phyloP scores from a whole-genome alignment of 2,329 filamentous ascomycete species.

The Scedosporium dehoogii region DNA sequence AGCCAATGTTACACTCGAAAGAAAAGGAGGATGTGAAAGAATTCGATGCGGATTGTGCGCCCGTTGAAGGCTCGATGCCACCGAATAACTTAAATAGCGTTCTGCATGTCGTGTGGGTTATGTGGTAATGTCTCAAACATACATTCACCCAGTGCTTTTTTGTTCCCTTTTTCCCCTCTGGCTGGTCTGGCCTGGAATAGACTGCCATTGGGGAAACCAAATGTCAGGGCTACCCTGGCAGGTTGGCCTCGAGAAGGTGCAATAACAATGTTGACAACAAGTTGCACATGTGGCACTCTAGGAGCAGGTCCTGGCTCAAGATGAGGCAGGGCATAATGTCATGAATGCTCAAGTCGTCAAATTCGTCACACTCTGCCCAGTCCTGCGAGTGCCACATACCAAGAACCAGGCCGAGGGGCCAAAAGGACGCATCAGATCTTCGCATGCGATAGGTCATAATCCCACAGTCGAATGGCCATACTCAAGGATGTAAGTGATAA shows the following conservation, averaged over 20 bases:
- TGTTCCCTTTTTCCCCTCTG: no score
- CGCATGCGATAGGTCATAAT: not conserved
- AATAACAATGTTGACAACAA: not conserved
- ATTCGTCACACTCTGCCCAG: not conserved
- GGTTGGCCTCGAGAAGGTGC: not conserved
- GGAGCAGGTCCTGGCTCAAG: not conserved
- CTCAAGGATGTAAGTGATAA: not conserved
- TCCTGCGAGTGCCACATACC: constrained; percentile 1
- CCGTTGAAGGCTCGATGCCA: not conserved
- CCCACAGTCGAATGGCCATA: not conserved
- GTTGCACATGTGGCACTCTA: not conserved
- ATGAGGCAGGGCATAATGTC: not conserved
- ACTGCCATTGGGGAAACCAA: no score
- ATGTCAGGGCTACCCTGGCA: not conserved
- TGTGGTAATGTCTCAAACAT: no score
- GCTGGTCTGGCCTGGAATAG: no score
- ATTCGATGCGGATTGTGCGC: no score
- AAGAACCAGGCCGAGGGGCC: constrained; percentile 3
- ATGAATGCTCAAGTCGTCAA: not conserved
- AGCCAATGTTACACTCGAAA: not conserved
- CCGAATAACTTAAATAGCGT: not conserved
- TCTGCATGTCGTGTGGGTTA: no score
- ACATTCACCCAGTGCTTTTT: no score
- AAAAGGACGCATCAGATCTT: not conserved
- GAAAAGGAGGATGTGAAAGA: not conserved